phyloP scores from a whole-genome alignment of 108 stramenopile genomes.

The Cyclotella atomus region DNA sequence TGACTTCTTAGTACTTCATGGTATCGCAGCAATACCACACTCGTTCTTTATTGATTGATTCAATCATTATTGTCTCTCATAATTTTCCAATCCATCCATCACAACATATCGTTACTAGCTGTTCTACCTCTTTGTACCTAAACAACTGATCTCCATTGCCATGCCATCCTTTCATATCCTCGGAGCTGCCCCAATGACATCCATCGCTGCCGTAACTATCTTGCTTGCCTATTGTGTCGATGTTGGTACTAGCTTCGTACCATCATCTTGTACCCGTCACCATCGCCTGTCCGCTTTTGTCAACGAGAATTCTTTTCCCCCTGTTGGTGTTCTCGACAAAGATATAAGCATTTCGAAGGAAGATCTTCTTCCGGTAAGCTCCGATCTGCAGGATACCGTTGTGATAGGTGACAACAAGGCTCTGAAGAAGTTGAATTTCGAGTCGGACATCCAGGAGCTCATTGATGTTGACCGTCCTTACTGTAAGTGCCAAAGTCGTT shows the following conservation, averaged over 20 bases:
- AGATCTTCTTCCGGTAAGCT: not conserved
- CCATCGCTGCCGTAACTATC: not conserved
- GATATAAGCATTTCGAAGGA: not conserved
- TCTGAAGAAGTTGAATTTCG: conserved; percentile 20
- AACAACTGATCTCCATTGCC: not conserved
- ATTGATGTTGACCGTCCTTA: conserved; percentile 36
- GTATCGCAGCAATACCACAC: too few relatives aligned
- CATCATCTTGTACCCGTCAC: not conserved
- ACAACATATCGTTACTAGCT: not conserved
- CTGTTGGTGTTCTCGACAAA: not conserved
- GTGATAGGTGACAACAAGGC: not conserved
- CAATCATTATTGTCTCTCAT: too few relatives aligned
- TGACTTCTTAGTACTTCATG: too few relatives aligned
- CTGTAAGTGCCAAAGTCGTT: too few relatives aligned
- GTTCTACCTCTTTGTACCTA: too few relatives aligned
- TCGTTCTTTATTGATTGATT: too few relatives aligned
- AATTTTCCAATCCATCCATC: too few relatives aligned
- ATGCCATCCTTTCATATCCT: not conserved
- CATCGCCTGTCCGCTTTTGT: not conserved
- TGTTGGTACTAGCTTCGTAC: not conserved
- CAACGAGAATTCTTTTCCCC: not conserved
- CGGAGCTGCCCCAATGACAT: not conserved
- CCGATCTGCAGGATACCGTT: not conserved
- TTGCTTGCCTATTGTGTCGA: not conserved
- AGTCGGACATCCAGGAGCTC: conserved; percentile 25